Evolutionary conservation across 1,284 basidiomycete species (phyloP).

Genomic region (Vanrija sp.): DNA sequence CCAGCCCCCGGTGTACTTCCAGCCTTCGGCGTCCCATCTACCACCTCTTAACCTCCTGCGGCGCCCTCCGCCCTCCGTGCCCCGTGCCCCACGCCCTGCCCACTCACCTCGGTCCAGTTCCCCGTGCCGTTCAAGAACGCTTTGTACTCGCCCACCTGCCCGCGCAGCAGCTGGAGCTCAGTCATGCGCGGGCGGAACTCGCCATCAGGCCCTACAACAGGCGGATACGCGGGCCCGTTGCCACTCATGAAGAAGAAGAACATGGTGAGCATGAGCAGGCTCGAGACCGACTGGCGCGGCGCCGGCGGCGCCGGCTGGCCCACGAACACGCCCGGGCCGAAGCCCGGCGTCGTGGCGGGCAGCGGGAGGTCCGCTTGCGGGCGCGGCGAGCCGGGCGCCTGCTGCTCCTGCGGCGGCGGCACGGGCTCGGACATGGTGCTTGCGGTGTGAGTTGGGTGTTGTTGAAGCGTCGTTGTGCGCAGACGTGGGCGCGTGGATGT

Average conservation of each 20-base stretch:
- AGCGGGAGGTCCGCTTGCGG: too few species aligned
- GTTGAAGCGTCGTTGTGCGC: too few species aligned
- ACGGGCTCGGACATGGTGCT: too few species aligned
- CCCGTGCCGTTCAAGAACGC: constrained; percentile 34
- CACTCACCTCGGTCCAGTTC: constrained; percentile 42
- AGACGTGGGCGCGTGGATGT: too few species aligned
- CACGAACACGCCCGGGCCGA: constrained; percentile 9
- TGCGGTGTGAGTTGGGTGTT: too few species aligned
- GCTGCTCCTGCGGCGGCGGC: too few species aligned
- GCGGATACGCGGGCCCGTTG: constrained; percentile 23
- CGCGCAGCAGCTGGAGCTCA: constrained; percentile 30
- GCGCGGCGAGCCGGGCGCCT: too few species aligned
- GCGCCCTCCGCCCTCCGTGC: background rate
- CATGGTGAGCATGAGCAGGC: constrained; percentile 32
- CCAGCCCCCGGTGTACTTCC: too few species aligned
- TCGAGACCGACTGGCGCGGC: constrained; percentile 34
- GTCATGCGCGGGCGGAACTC: constrained; percentile 29
- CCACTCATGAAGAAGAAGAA: constrained; percentile 48
- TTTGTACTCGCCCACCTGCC: constrained; percentile 29
- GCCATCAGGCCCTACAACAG: constrained; percentile 37
- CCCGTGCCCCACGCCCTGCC: too few species aligned
- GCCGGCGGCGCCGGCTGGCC: constrained; percentile 14
- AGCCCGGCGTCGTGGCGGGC: too few species aligned
- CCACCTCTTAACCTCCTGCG: too few species aligned
- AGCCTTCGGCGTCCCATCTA: too few species aligned